These are phyloP conservation scores for Myriosclerotinia curreyana DNA, from an alignment of 2,329 filamentous ascomycete species.

Conservation along the genomic window DNA sequence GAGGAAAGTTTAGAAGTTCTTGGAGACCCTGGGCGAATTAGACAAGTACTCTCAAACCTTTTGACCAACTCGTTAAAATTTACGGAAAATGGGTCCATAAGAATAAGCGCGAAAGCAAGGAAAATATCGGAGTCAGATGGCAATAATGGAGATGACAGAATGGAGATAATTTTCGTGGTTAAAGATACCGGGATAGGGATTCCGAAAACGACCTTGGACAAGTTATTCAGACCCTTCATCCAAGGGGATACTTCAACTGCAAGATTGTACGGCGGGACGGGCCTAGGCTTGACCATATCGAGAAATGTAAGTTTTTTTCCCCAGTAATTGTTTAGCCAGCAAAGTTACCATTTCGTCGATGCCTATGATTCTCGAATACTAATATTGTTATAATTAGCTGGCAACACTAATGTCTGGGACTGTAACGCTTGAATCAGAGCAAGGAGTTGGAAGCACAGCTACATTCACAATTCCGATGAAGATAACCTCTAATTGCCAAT, in stretches of 20 bases:
- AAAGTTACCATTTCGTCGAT: not conserved
- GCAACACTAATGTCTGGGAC: conserved; percentile 32
- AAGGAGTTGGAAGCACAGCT: conserved; percentile 29
- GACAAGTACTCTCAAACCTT: conserved; percentile 77
- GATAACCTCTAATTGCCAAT: conserved; percentile 23
- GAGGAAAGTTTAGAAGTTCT: conserved; percentile 62
- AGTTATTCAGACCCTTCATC: conserved; percentile 75
- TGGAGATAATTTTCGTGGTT: conserved; percentile 61
- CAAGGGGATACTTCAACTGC: conserved; percentile 75
- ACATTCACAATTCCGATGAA: conserved; percentile 31
- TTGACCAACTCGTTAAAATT: conserved; percentile 81
- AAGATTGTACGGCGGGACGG: conserved; percentile 74
- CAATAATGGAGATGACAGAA: conserved; percentile 43
- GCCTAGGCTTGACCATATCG: conserved; percentile 74
- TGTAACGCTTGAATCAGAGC: conserved; percentile 26
- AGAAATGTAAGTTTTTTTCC: conserved; percentile 29
- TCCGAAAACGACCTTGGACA: conserved; percentile 65
- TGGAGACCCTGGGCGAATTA: conserved; percentile 68
- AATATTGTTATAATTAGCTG: conserved; percentile 23
- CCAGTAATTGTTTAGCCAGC: not conserved
- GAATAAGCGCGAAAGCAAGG: conserved; percentile 44
- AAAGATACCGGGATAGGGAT: conserved; percentile 74
- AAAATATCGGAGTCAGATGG: conserved; percentile 7
- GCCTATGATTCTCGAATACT: not conserved
- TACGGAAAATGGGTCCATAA: conserved; percentile 63